phyloP scores from a whole-genome alignment of 1,284 basidiomycete species.

The Naganishia albida region DNA sequence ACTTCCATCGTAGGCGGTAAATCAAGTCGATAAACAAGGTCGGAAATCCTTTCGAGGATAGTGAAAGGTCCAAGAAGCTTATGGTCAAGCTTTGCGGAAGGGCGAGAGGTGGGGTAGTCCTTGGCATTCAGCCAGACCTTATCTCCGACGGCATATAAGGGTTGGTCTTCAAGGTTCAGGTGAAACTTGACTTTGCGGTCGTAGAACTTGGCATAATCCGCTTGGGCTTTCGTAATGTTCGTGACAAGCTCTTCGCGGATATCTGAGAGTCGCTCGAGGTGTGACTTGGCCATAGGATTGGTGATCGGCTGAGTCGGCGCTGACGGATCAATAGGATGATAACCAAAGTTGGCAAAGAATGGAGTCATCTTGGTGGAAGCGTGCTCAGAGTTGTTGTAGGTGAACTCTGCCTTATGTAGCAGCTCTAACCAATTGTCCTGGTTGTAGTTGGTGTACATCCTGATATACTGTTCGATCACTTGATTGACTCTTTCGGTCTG shows the following conservation, averaged over 20 bases:
- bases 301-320: constrained; percentile 11
- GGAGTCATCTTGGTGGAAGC: constrained; percentile 53
- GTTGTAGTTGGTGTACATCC: constrained; percentile 44
- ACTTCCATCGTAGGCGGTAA: constrained; percentile 48
- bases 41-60: constrained; percentile 18
- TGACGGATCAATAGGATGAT: constrained; percentile 33
- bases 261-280: neutral
- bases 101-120: constrained; percentile 53
- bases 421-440: constrained; percentile 57
- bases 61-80: constrained; percentile 53
- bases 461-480: constrained; percentile 54
- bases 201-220: constrained; percentile 2
- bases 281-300: neutral
- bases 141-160: constrained; percentile 40
- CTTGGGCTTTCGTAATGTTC: constrained; percentile 1
- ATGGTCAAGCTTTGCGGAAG: constrained; percentile 54
- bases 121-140: constrained; percentile 51
- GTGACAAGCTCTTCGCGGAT: neutral
- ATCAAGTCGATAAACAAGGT: constrained; percentile 41
- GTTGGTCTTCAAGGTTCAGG: neutral
- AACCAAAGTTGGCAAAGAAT: constrained; percentile 49
- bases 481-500: constrained; percentile 58
- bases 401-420: constrained; percentile 57
- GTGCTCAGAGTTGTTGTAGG: constrained; percentile 56
- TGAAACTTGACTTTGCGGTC: constrained; percentile 4